Conservation (phyloP, 1,139 yeast species). For the Blastobotrys petasosporus region DNA sequence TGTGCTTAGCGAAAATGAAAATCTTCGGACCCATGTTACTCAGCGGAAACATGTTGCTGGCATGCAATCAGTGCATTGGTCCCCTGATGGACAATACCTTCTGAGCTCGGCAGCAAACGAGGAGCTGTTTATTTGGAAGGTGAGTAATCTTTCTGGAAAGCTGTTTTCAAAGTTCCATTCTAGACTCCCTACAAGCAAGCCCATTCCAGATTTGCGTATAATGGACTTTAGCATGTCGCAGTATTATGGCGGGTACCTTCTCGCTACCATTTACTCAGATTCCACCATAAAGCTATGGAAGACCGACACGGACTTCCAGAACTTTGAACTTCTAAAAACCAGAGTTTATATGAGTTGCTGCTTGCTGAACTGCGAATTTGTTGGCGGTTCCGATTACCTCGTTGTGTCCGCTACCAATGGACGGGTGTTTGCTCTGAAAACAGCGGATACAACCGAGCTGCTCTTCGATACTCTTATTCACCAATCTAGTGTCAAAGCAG, state of each 20-base stretch:
- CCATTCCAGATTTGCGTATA: slow-evolving; percentile 74
- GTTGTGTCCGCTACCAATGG: slow-evolving; percentile 82
- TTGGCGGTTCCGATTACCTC: slow-evolving; percentile 37
- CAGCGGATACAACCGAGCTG: slow-evolving; percentile 13
- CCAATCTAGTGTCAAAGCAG: slow-evolving; percentile 74
- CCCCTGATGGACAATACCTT: slow-evolving; percentile 45
- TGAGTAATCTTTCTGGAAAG: slow-evolving; percentile 27
- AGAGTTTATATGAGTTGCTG: slow-evolving; percentile 71
- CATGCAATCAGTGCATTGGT: slow-evolving; percentile 64
- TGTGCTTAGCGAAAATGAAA: slow-evolving; percentile 40
- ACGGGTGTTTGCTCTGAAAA: slow-evolving; percentile 44
- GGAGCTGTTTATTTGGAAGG: slow-evolving; percentile 76
- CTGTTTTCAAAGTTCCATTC: slow-evolving; percentile 20
- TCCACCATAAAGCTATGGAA: slow-evolving; percentile 67
- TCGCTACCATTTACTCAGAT: slow-evolving; percentile 77
- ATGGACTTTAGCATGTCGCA: slow-evolving; percentile 59
- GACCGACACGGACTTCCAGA: slow-evolving; percentile 36
- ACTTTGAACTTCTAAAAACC: slow-evolving; percentile 42
- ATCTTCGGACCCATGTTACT: slow-evolving; percentile 48
- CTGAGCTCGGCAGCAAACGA: slow-evolving; percentile 82
- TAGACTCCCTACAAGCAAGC: slow-evolving; percentile 35
- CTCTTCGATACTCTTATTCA: slow-evolving; percentile 47
- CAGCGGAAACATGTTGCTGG: slow-evolving; percentile 85
- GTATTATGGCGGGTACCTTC: slow-evolving; percentile 35
- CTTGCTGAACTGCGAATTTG: slow-evolving; percentile 53